phyloP scores from a whole-genome alignment of 2,329 filamentous ascomycete species.

The Apiospora saccharicola region DNA sequence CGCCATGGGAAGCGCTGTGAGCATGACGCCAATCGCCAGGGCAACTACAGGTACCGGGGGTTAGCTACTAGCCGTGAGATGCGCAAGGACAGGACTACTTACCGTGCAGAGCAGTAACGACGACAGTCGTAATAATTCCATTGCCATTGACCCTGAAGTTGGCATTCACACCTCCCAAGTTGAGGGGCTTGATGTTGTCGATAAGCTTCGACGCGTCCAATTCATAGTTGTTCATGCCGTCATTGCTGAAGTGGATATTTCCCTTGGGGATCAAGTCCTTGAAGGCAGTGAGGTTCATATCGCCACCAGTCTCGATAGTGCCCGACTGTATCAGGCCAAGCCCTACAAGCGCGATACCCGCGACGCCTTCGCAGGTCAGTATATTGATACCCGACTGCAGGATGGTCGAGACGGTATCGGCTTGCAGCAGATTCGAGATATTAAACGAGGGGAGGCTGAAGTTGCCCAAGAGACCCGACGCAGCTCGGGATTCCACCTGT shows the following conservation, averaged over 20 bases:
- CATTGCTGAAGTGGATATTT: conserved; percentile 36
- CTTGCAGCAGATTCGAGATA: conserved; percentile 39
- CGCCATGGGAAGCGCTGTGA: conserved; percentile 39
- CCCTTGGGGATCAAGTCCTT: conserved; percentile 39
- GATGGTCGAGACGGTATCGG: conserved; percentile 40
- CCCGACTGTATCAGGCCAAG: conserved; percentile 38
- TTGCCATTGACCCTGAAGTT: conserved; percentile 34
- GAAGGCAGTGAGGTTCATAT: conserved; percentile 29
- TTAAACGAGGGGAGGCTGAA: conserved; percentile 32
- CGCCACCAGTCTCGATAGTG: conserved; percentile 31
- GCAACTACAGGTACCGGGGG: conserved; percentile 32
- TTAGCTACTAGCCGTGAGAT: neutral
- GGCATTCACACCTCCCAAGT: conserved; percentile 27
- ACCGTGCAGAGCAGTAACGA: conserved; percentile 27
- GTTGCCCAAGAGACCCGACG: neutral
- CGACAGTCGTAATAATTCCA: conserved; percentile 31
- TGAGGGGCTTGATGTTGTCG: conserved; percentile 26
- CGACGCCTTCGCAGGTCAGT: conserved; percentile 44
- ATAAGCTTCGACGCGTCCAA: conserved; percentile 37
- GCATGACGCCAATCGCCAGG: conserved; percentile 36
- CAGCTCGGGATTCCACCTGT: neutral
- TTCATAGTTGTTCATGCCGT: conserved; percentile 36
- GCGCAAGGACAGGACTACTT: neutral
- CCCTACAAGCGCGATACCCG: conserved; percentile 40
- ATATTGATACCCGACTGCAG: conserved; percentile 41